phyloP scores from a whole-genome alignment of 2,329 filamentous ascomycete genomes.

The Nigrospora osmanthi region DNA sequence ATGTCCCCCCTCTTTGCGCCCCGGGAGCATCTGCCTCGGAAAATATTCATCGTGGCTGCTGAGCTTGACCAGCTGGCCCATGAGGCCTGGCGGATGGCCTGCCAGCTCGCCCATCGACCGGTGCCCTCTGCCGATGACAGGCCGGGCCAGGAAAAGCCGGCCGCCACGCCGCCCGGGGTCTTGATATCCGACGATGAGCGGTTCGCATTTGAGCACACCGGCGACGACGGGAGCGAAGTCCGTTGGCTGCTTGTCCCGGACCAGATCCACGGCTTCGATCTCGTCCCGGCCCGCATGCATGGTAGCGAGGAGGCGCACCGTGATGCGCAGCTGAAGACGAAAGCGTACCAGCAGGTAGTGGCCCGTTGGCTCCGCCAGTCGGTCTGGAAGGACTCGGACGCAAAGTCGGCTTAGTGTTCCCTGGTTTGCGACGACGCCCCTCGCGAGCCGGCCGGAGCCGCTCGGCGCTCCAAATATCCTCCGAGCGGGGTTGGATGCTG shows the following conservation, averaged over 20 bases:
- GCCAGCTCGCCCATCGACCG: conserved; percentile 21
- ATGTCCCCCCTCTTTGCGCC: conserved; percentile 28
- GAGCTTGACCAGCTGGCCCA: conserved; percentile 38
- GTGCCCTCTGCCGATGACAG: conserved; percentile 15
- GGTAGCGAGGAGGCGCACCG: conserved; percentile 19
- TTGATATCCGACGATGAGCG: conserved; percentile 23
- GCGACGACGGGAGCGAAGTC: conserved; percentile 16
- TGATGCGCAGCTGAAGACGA: conserved; percentile 21
- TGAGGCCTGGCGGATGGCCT: conserved; percentile 31
- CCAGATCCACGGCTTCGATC: conserved; percentile 31
- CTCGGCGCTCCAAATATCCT: no score
- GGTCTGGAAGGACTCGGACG: conserved; percentile 16
- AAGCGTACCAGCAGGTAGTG: conserved; percentile 18
- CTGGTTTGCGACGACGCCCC: conserved; percentile 1
- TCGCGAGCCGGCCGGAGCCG: no score
- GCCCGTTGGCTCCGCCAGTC: conserved; percentile 20
- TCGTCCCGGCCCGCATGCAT: conserved; percentile 15
- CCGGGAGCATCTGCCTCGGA: conserved; percentile 26
- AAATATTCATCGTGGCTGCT: conserved; percentile 33
- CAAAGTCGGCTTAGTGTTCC: conserved; percentile 4
- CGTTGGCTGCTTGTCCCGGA: conserved; percentile 35
- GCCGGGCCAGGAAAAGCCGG: conserved; percentile 17
- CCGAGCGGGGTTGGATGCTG: no score
- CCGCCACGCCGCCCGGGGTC: conserved; percentile 6
- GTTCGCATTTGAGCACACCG: conserved; percentile 24